A percentile compares a stretch with the other conserved stretches of the same genome.
These are phyloP conservation scores for Metschnikowia colocasiae DNA, from an alignment of 805 yeast species.

Conservation along the genomic window DNA sequence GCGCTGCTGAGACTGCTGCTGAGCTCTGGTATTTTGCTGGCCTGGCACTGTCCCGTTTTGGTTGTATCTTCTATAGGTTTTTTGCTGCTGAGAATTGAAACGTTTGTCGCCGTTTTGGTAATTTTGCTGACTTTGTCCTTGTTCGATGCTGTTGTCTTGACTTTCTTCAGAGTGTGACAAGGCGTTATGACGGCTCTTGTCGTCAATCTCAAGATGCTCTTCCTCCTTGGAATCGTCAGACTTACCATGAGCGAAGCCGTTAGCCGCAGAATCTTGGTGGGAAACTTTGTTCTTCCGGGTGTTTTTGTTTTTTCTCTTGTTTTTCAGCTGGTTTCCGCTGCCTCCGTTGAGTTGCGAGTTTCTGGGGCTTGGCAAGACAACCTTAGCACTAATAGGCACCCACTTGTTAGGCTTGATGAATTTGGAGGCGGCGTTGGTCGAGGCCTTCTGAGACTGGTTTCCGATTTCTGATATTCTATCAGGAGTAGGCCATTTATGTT, in stretches of 20 bases:
- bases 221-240: slow-evolving; percentile 14
- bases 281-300: slow-evolving; percentile 17
- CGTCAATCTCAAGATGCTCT: slow-evolving; percentile 4
- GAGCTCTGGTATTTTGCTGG: slow-evolving; percentile 20
- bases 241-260: slow-evolving; percentile 9
- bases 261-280: slow-evolving; percentile 7
- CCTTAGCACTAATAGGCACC: slow-evolving; percentile 45
- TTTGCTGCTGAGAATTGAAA: slow-evolving; percentile 20
- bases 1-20: slow-evolving; percentile 18
- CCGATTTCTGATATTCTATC: slow-evolving; percentile 24
- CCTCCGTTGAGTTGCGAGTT: slow-evolving; percentile 19
- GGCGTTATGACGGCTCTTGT: slow-evolving; percentile 3
- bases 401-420: slow-evolving; percentile 43
- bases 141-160: slow-evolving; percentile 7
- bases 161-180: slow-evolving; percentile 8
- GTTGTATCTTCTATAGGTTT: slow-evolving; percentile 27
- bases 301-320: slow-evolving; percentile 26
- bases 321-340: slow-evolving; percentile 20
- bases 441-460: slow-evolving; percentile 14
- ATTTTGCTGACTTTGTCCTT: slow-evolving; percentile 12
- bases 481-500: slow-evolving; percentile 44
- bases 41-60: slow-evolving; percentile 20
- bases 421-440: slow-evolving; percentile 20
- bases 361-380: slow-evolving; percentile 38
- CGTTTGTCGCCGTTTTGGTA: slow-evolving; percentile 11